Evolutionary conservation across 2,329 filamentous ascomycete genomes (phyloP), one percentile per base, ranked within the genome.

Genomic region (Talaromyces islandicus): DNA sequence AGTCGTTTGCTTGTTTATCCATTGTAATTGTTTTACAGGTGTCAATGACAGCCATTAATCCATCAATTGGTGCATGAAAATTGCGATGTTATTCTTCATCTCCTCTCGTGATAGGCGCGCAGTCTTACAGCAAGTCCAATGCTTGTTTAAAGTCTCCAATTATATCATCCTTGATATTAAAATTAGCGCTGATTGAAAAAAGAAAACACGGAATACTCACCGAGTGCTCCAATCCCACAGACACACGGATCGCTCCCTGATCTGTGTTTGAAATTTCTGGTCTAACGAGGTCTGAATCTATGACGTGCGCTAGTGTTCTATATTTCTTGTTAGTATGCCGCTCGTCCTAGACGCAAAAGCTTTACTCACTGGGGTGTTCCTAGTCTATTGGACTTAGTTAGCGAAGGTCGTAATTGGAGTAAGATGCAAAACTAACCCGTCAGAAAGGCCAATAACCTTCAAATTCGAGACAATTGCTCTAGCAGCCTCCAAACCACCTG

Each of bases 191-290:
- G 27, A 17, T 6, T 25, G 11, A 11, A 3, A 29, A 24, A 12
- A 10, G 4, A 29, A 24, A 12, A 10, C 4, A 14, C n/a, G 5
- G 6, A 32, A 24, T 46, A 59, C 60, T 59, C 58, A 62, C 60
- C 71, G 96, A 93, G 74, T 96, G 91, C 78, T 96, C 92, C 1
- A 88, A 92, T 53, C 92, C 92, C 58, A 96, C 91, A 0, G 91
- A 95, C 70, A 96, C 92, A 65, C 92, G 88, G 75, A 96, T 95
- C 54, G 95, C 83, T 89, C 68, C 25, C 90, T 92, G 12, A 92
- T 89, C 67, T 90, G 91, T 30, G 88, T 91, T 71, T 78, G 85
- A 60, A 81, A 72, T 79, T 86, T 90, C 82, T 95, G 92, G 71
- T 90, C 83, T 50, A 91, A 24, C 48, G 14, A 41, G 35, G 5